phyloP scores from a whole-genome alignment of 148 eudicot genomes.

The Simmondsia chinensis region DNA sequence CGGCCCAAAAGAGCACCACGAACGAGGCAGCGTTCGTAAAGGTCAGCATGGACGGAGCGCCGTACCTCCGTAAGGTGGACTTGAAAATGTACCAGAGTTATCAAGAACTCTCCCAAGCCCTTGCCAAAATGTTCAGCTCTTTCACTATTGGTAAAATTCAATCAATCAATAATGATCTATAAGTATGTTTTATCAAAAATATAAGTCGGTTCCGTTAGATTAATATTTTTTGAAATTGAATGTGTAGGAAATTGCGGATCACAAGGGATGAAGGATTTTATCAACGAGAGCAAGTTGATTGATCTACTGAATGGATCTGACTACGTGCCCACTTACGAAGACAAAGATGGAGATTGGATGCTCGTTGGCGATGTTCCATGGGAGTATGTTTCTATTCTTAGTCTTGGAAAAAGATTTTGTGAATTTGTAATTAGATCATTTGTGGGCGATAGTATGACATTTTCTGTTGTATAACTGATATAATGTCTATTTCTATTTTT shows the following conservation, averaged over 20 bases:
- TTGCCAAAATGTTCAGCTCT: constrained; percentile 54
- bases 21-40: constrained; percentile 29
- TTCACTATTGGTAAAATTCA: constrained; percentile 37
- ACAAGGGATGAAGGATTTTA: constrained; percentile 28
- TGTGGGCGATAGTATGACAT: too few relatives aligned
- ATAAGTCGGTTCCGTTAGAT: too few relatives aligned
- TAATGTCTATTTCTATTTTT: not conserved
- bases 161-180: too few relatives aligned
- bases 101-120: constrained; percentile 42
- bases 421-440: not conserved
- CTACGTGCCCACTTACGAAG: constrained; percentile 46
- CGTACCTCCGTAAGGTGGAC: constrained; percentile 56
- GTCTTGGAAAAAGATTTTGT: not conserved
- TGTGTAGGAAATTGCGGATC: constrained; percentile 32
- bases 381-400: constrained; percentile 31
- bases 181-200: too few relatives aligned
- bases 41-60: constrained; percentile 58
- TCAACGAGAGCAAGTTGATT: constrained; percentile 35
- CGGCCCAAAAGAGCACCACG: constrained; percentile 19
- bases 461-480: too few relatives aligned
- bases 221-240: too few relatives aligned
- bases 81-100: constrained; percentile 46
- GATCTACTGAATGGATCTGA: constrained; percentile 47
- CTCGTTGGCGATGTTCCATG: constrained; percentile 61
- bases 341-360: constrained; percentile 63